Conservation (phyloP, 2,329 filamentous ascomycete genomes). For the Apiospora marii region DNA sequence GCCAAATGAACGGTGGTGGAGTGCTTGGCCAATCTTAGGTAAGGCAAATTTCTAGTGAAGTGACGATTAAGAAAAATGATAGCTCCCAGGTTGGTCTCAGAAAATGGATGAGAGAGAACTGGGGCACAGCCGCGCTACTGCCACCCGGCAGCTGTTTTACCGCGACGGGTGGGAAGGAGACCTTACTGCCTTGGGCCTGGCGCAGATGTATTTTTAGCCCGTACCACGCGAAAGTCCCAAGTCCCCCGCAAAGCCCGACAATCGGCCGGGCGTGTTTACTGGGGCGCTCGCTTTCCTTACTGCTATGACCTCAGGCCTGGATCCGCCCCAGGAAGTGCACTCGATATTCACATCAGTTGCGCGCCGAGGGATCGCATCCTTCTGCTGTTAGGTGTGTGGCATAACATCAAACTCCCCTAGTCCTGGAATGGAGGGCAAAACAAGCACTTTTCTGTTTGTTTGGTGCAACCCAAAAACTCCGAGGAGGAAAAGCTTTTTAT, state of each 20-base stretch:
- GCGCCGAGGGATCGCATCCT: background rate
- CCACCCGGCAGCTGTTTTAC: background rate
- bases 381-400: background rate
- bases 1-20: no score
- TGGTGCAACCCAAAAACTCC: background rate
- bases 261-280: background rate
- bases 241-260: constrained; percentile 10
- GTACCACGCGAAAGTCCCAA: background rate
- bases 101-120: background rate
- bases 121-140: constrained; percentile 17
- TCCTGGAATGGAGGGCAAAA: constrained; percentile 1
- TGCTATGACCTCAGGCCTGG: constrained; percentile 5
- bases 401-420: background rate
- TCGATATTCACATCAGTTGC: background rate
- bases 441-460: background rate
- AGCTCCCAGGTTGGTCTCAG: background rate
- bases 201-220: constrained; percentile 15
- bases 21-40: background rate
- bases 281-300: background rate
- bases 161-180: background rate
- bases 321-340: background rate
- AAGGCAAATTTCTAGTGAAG: background rate
- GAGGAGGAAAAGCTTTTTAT: background rate
- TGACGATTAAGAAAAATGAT: background rate
- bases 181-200: constrained; percentile 11